Evolutionary conservation across 2,329 filamentous ascomycete species (phyloP).

Genomic region (Xylaria digitata): DNA sequence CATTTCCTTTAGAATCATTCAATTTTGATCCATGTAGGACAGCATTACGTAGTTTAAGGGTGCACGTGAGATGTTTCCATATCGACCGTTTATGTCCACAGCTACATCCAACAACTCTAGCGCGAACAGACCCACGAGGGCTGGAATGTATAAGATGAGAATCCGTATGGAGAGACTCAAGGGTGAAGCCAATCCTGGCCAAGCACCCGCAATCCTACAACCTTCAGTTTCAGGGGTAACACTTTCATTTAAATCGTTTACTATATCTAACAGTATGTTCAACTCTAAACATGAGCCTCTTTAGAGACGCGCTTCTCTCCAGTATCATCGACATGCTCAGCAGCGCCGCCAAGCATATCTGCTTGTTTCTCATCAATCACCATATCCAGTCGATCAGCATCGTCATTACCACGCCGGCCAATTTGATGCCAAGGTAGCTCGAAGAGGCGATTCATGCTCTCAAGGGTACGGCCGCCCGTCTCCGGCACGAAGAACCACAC

Average conservation of each 20-base stretch:
- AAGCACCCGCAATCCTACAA: neutral
- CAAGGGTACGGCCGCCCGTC: slow-evolving; percentile 72
- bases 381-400: slow-evolving; percentile 61
- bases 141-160: no score
- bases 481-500: slow-evolving; percentile 80
- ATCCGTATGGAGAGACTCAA: neutral
- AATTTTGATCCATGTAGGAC: neutral
- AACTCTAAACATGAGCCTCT: slow-evolving; percentile 15
- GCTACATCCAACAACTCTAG: neutral
- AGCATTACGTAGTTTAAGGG: no score
- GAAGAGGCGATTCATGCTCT: slow-evolving; percentile 79
- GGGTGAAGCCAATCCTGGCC: neutral
- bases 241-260: neutral
- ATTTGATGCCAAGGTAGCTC: slow-evolving; percentile 80
- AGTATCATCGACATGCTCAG: slow-evolving; percentile 52
- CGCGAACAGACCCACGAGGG: neutral
- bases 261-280: no score
- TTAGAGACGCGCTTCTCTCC: slow-evolving; percentile 17
- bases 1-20: neutral
- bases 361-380: slow-evolving; percentile 59
- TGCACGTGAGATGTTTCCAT: neutral
- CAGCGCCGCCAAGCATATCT: slow-evolving; percentile 48
- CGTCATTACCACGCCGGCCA: slow-evolving; percentile 66
- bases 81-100: neutral
- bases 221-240: neutral